Evolutionary conservation across 2,329 filamentous ascomycete genomes (phyloP).

Genomic region (Cytospora piceicola): DNA sequence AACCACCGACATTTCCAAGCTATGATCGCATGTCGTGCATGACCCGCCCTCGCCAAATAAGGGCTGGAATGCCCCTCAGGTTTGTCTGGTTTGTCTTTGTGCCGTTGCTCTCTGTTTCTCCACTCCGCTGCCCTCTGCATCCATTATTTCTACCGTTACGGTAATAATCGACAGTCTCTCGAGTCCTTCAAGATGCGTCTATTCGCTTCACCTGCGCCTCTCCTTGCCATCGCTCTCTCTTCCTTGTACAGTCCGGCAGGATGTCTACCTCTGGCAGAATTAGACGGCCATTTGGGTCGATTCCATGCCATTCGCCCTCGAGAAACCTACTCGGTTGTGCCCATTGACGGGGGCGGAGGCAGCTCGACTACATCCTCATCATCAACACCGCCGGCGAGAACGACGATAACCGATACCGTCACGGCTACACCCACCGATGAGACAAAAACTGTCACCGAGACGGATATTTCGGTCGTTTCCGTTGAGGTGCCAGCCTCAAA

Average conservation of each 20-base stretch:
- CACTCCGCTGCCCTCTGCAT: slow-evolving; percentile 10
- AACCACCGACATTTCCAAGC: slow-evolving; percentile 26
- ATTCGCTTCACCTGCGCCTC: slow-evolving; percentile 17
- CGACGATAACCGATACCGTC: slow-evolving; percentile 10
- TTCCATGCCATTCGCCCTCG: slow-evolving; percentile 23
- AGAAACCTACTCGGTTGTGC: slow-evolving; percentile 28
- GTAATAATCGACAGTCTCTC: slow-evolving; percentile 8
- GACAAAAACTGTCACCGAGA: slow-evolving; percentile 21
- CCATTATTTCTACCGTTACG: background rate
- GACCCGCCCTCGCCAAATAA: slow-evolving; percentile 8
- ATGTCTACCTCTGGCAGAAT: slow-evolving; percentile 20
- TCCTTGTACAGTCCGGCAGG: slow-evolving; percentile 11
- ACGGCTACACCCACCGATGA: slow-evolving; percentile 14
- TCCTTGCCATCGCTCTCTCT: slow-evolving; percentile 22
- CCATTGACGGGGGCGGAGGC: slow-evolving; percentile 28
- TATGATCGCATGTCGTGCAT: background rate
- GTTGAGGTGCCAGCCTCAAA: slow-evolving; percentile 5
- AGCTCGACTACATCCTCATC: slow-evolving; percentile 14
- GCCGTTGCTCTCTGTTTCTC: slow-evolving; percentile 9
- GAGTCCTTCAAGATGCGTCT: slow-evolving; percentile 19
- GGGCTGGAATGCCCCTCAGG: slow-evolving; percentile 3
- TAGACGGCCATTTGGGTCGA: background rate
- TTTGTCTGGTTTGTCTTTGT: background rate
- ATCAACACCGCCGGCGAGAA: slow-evolving; percentile 12
- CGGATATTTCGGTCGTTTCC: slow-evolving; percentile 21